Conservation (phyloP, 2,329 filamentous ascomycete genomes). For the Monilinia fructigena region DNA sequence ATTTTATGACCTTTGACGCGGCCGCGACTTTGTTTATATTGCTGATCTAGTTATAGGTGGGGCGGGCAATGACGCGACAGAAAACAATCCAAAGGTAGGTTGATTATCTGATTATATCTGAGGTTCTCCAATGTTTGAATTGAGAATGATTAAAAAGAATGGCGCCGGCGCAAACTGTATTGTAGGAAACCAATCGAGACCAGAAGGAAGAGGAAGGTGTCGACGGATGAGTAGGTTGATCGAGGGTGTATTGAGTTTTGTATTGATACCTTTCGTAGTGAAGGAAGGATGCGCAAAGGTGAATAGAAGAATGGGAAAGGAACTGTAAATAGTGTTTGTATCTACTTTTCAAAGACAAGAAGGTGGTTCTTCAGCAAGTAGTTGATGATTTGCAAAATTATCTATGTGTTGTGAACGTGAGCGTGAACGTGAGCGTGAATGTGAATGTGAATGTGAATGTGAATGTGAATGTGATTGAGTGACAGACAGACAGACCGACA, state of each 20-base stretch:
- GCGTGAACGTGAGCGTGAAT: neutral
- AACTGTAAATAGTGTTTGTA: neutral
- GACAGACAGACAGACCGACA: no score
- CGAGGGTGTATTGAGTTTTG: neutral
- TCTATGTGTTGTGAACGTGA: neutral
- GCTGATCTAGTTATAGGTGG: slow-evolving; percentile 11
- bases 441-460: neutral
- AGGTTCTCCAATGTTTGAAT: neutral
- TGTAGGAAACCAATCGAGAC: neutral
- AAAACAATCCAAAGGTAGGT: neutral
- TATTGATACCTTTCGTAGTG: slow-evolving; percentile 14
- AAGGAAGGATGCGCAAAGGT: slow-evolving; percentile 7
- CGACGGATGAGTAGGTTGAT: neutral
- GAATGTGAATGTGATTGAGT: no score
- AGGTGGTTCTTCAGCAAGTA: slow-evolving; percentile 9
- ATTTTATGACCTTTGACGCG: neutral
- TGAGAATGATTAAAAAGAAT: neutral
- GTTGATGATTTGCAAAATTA: slow-evolving; percentile 9
- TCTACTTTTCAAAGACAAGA: neutral
- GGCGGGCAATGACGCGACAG: slow-evolving; percentile 18
- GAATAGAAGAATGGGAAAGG: neutral
- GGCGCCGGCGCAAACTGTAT: slow-evolving; percentile 17
- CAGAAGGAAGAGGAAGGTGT: slow-evolving; percentile 3
- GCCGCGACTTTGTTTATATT: slow-evolving; percentile 8
- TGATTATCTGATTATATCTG: neutral